These are phyloP conservation scores for Alternaria gaisen DNA, from an alignment of 2,329 filamentous ascomycete genomes.

Conservation along the genomic window DNA sequence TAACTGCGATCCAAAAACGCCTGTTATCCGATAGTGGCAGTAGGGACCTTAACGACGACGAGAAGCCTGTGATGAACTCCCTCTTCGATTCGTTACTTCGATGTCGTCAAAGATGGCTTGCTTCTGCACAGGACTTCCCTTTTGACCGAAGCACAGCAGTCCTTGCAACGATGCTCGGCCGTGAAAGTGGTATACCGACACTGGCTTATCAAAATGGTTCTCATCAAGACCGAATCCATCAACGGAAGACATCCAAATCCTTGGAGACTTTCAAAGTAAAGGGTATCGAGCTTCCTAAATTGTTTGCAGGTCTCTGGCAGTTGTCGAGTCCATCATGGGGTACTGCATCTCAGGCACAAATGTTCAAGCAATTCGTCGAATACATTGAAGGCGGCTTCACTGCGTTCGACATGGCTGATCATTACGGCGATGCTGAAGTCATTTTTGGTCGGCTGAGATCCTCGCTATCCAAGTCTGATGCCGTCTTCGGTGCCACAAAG, in stretches of 20 bases:
- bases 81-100: neutral
- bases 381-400: neutral
- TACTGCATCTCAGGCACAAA: neutral
- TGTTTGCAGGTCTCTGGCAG: neutral
- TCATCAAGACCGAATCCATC: neutral
- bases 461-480: neutral
- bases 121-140: neutral
- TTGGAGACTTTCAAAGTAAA: neutral
- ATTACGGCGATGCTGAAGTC: neutral
- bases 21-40: neutral
- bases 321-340: neutral
- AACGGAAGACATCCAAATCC: neutral
- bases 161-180: neutral
- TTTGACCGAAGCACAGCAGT: neutral
- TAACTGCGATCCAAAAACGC: neutral
- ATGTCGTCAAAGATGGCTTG: neutral
- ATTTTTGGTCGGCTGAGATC: neutral
- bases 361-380: neutral
- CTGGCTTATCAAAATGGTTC: neutral
- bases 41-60: neutral
- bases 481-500: neutral
- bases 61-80: neutral
- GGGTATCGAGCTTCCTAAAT: neutral
- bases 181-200: neutral
- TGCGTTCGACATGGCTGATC: neutral